Evolutionary conservation across 441 rosid species (phyloP), one percentile per base, ranked within the genome.

Genomic region (Erysimum pusillum): DNA sequence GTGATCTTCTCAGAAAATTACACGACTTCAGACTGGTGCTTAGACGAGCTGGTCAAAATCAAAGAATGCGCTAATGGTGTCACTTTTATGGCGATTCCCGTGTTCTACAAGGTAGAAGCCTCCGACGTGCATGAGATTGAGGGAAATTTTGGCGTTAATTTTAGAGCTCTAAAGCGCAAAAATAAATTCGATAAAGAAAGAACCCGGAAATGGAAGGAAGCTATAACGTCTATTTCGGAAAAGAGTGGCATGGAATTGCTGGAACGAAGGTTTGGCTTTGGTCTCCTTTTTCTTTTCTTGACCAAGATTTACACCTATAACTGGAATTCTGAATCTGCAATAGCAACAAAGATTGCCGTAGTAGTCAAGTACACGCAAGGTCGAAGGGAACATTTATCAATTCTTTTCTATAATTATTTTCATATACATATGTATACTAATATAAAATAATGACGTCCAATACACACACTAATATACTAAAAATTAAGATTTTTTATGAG

Each of bases 41-140:
- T 68, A 25, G 20, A 54, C 38, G 73, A 68, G 63, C 39, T 68
- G 20, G 73, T 15, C 3, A 68, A 53, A 61, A 68, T 68, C 52
- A 54, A 36, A 18, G 73, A 68, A 20, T 38, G 73, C 22, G 18
- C 7, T 11, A 49, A 25, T 25, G 13, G 36, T 3, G 39, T 38
- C 22, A 15, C 7, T 52, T 17, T 45, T 45, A 45, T 45, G 3
- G 49, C 49, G 3, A 45, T 45, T 45, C 49, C 49, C 2, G 49
- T 45, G 17, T 45, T 45, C 49, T 45, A 45, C 49, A 45, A 45
- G 17, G 3, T 45, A 2, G 18, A 14, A 6, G 17, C 6, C 49
- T 14, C 17, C 18, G 1, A 45, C 18, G 49, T 45, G 49, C 5
- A 13, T 5, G 17, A 14, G 13, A 5, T 14, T 0, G 48, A 44